These are phyloP conservation scores for Xanthoconium separans DNA, from an alignment of 1,284 basidiomycete species.

Conservation along the genomic window DNA sequence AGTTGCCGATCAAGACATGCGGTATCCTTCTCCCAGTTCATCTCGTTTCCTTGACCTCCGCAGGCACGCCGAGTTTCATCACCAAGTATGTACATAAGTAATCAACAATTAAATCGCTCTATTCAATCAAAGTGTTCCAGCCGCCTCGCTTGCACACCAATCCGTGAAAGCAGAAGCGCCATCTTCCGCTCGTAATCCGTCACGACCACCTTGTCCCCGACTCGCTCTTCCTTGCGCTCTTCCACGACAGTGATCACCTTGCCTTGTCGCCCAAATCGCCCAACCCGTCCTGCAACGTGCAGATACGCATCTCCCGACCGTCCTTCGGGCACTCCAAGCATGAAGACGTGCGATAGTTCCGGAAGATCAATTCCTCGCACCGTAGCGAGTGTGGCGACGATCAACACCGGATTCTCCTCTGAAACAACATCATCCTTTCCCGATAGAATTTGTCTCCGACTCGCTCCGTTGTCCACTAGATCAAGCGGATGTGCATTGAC, in stretches of 20 bases:
- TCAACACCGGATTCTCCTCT: constrained; percentile 55
- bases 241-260: constrained; percentile 62
- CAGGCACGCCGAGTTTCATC: constrained; percentile 29
- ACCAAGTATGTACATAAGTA: neutral
- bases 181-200: constrained; percentile 44
- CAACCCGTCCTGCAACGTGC: constrained; percentile 74
- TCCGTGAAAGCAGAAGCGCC: constrained; percentile 44
- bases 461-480: constrained; percentile 43
- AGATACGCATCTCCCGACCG: constrained; percentile 58
- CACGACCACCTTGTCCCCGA: constrained; percentile 28
- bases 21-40: neutral
- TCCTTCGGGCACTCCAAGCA: constrained; percentile 59
- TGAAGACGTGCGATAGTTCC: constrained; percentile 69
- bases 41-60: constrained; percentile 16
- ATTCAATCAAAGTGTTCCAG: constrained; percentile 42
- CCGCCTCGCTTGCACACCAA: constrained; percentile 37
- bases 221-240: constrained; percentile 30
- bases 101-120: neutral
- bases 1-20: constrained; percentile 2
- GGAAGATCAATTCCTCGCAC: constrained; percentile 73
- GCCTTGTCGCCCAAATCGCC: constrained; percentile 64
- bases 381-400: constrained; percentile 66
- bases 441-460: constrained; percentile 42
- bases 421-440: constrained; percentile 28
- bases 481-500: constrained; percentile 65